Conservation (phyloP, 495 filamentous ascomycete genomes). For the Filosporella fistucella region DNA sequence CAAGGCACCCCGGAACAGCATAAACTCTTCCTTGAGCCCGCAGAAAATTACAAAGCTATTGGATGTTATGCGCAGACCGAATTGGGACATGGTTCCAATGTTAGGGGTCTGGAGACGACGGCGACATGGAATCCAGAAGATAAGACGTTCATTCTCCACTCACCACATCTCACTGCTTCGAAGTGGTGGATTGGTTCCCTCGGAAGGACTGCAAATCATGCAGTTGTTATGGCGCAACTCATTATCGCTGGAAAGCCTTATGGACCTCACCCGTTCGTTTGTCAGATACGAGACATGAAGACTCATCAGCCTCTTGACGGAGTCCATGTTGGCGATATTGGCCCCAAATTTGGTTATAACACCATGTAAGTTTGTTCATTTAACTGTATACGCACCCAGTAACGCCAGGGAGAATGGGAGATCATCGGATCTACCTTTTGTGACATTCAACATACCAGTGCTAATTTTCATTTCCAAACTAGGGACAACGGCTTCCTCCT, state of each 20-base stretch:
- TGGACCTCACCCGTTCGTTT: conserved; percentile 73
- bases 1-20: conserved; percentile 68
- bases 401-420: too few relatives aligned
- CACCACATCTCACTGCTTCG: conserved; percentile 59
- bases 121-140: conserved; percentile 64
- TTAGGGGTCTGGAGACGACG: conserved; percentile 68
- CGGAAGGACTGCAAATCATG: conserved; percentile 68
- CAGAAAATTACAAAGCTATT: conserved; percentile 59
- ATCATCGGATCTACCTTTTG: too few relatives aligned
- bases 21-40: conserved; percentile 60
- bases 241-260: conserved; percentile 57
- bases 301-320: conserved; percentile 68
- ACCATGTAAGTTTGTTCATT: conserved; percentile 50
- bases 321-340: conserved; percentile 68
- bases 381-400: too few relatives aligned
- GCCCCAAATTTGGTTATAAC: conserved; percentile 68
- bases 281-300: conserved; percentile 65
- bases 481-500: conserved; percentile 75
- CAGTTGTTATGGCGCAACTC: conserved; percentile 70
- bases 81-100: conserved; percentile 70
- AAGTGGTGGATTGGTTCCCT: conserved; percentile 82
- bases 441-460: too few relatives aligned
- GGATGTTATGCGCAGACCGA: conserved; percentile 79
- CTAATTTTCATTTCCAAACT: too few relatives aligned
- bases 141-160: conserved; percentile 66